A percentile compares a stretch with the other conserved stretches of the same genome.
These are phyloP conservation scores for Theileria annulata DNA, from an alignment of 169 alveolate species.

Conservation along the genomic window DNA sequence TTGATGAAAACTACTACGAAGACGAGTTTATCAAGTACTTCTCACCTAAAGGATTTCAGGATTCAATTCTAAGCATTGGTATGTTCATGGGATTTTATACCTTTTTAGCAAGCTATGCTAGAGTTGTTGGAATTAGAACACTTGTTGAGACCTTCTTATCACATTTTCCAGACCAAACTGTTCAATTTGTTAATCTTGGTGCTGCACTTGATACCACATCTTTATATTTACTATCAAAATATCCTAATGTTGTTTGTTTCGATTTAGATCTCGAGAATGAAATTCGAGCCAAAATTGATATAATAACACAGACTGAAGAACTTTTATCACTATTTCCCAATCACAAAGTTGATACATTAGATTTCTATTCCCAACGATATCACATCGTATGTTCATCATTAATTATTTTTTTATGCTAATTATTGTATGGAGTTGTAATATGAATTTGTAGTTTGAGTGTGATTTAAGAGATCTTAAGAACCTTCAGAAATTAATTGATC, in stretches of 20 bases:
- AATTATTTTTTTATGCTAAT: too few relatives aligned
- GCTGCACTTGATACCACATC: constrained; percentile 47
- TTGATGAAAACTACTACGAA: constrained; percentile 42
- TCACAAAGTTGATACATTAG: neutral
- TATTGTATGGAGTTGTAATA: neutral
- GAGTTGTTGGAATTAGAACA: constrained; percentile 20
- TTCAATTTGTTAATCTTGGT: constrained; percentile 58
- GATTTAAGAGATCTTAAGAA: constrained; percentile 10
- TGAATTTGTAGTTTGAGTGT: constrained; percentile 11
- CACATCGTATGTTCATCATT: constrained; percentile 41
- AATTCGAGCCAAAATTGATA: constrained; percentile 11
- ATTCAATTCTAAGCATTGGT: constrained; percentile 48
- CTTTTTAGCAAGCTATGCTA: constrained; percentile 18
- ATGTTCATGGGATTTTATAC: neutral
- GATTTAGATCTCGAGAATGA: constrained; percentile 31
- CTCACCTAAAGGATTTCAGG: neutral
- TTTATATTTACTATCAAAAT: constrained; percentile 27
- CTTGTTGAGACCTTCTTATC: constrained; percentile 16
- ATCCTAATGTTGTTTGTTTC: constrained; percentile 21
- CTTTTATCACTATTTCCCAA: constrained; percentile 5
- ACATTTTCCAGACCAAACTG: constrained; percentile 16
- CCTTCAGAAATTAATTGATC: neutral
- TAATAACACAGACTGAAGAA: constrained; percentile 10
- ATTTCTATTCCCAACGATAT: neutral
- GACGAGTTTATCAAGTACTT: constrained; percentile 51